A percentile compares a stretch with the other conserved stretches of the same genome.
phyloP scores from a whole-genome alignment of 176 grass and related monocot genomes.

The Carex myosuroides region DNA sequence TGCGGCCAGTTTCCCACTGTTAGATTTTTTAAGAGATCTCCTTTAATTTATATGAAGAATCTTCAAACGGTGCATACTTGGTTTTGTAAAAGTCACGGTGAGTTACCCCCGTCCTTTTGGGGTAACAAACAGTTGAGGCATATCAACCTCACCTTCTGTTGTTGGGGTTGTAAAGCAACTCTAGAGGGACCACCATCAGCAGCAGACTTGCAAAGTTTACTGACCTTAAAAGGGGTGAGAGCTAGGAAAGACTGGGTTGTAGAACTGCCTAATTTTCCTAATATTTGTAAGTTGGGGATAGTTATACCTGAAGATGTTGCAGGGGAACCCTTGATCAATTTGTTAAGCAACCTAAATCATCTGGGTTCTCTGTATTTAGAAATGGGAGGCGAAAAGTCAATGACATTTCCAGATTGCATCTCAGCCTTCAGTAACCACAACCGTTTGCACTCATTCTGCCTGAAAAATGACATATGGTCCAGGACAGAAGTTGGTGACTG shows the following conservation, averaged over 20 bases:
- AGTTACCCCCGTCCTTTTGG: not conserved
- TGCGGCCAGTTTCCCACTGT: too few species aligned
- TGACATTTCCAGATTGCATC: not conserved
- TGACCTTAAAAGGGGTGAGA: not conserved
- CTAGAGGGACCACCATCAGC: not conserved
- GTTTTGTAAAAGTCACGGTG: not conserved
- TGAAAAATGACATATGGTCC: not conserved
- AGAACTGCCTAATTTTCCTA: not conserved
- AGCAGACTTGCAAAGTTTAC: not conserved
- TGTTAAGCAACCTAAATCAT: not conserved
- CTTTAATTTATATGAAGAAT: not conserved
- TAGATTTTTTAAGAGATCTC: not conserved
- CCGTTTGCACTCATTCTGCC: not conserved
- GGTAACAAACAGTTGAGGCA: not conserved
- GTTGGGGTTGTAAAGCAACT: fast-evolving
- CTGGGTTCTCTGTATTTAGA: not conserved
- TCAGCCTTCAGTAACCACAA: not conserved
- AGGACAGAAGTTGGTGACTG: not conserved
- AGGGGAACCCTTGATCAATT: not conserved
- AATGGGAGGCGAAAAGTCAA: fast-evolving
- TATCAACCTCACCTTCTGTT: not conserved
- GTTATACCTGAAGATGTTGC: not conserved
- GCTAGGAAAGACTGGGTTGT: not conserved
- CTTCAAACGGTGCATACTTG: too few species aligned
- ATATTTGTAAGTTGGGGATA: not conserved